phyloP scores from a whole-genome alignment of 2,329 filamentous ascomycete genomes.

The Arthrinium phaeospermum region DNA sequence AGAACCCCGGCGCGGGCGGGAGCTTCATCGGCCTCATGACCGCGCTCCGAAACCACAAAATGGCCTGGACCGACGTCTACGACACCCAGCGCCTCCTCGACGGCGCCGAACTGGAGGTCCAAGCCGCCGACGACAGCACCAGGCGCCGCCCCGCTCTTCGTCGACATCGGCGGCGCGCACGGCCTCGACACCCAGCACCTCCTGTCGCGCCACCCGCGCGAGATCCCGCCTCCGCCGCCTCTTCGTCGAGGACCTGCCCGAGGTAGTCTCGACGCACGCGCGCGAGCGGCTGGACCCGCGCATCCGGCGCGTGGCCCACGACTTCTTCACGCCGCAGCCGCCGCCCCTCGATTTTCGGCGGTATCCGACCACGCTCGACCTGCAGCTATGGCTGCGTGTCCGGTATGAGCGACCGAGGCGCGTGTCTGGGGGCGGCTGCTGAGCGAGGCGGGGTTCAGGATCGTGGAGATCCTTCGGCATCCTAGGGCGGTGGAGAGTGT shows the following conservation, averaged over 20 bases:
- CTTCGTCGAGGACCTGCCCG: slow-evolving; percentile 47
- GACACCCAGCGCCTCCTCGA: slow-evolving; percentile 33
- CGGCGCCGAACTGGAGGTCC: slow-evolving; percentile 32
- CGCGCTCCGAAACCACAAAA: slow-evolving; percentile 28
- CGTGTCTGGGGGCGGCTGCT: slow-evolving; percentile 15
- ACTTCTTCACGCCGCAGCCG: slow-evolving; percentile 44
- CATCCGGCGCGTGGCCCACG: slow-evolving; percentile 36
- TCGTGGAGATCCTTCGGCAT: neutral
- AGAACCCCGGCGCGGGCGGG: slow-evolving; percentile 28
- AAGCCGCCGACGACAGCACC: slow-evolving; percentile 30
- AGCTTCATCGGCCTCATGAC: slow-evolving; percentile 35
- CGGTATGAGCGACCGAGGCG: slow-evolving; percentile 16
- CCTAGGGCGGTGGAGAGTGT: slow-evolving; percentile 21
- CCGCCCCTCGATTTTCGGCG: too few relatives aligned
- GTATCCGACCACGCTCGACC: slow-evolving; percentile 15
- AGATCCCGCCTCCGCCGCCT: slow-evolving; percentile 34
- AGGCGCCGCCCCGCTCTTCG: slow-evolving; percentile 39
- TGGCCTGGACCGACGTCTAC: slow-evolving; percentile 35
- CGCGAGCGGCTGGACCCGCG: slow-evolving; percentile 22
- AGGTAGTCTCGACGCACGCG: slow-evolving; percentile 29
- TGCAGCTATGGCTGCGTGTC: slow-evolving; percentile 20
- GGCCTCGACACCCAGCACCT: slow-evolving; percentile 45
- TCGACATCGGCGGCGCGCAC: slow-evolving; percentile 48
- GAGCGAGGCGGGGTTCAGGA: neutral
- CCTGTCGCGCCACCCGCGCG: slow-evolving; percentile 37